These are phyloP conservation scores for Globisporangium apiculatum DNA, from an alignment of 352 stramenopile species.

Conservation along the genomic window DNA sequence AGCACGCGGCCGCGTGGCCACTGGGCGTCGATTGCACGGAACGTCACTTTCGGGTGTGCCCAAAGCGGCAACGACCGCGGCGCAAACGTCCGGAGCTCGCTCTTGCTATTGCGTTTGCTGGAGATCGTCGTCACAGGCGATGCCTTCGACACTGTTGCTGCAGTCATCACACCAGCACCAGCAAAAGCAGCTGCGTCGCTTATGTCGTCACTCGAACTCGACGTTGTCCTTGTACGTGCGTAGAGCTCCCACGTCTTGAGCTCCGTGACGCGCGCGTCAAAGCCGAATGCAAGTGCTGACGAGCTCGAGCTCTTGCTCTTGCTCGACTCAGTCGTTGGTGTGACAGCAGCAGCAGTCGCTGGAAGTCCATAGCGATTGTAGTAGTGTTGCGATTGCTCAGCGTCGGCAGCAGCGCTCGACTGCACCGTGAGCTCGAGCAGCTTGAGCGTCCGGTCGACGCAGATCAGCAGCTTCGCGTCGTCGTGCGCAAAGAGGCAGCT, in stretches of 20 bases:
- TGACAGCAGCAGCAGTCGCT: neutral
- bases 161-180: neutral
- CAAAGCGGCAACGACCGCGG: constrained; percentile 60
- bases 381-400: too few relatives aligned
- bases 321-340: constrained; percentile 1
- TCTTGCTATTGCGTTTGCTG: constrained; percentile 27
- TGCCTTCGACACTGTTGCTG: neutral
- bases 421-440: constrained; percentile 46
- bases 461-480: constrained; percentile 57
- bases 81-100: constrained; percentile 60
- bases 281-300: constrained; percentile 54
- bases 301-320: constrained; percentile 14
- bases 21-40: constrained; percentile 45
- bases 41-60: constrained; percentile 71
- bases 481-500: constrained; percentile 62
- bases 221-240: neutral
- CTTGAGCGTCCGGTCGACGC: constrained; percentile 55
- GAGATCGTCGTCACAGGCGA: constrained; percentile 4
- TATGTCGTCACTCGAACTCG: neutral
- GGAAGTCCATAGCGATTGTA: neutral
- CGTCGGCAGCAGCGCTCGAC: neutral
- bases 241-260: constrained; percentile 59
- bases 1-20: constrained; percentile 46
- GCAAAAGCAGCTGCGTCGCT: constrained; percentile 4
- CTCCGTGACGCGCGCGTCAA: constrained; percentile 53